Conservation (phyloP, 129 eudicot species). For the Daucus carota region DH1_v3.0 NC_030388.2:23179501-23180000, state of each 20-base stretch:
- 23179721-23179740: background rate
- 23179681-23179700: background rate
- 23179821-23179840: no score
- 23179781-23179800: no score
- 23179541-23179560: slow-evolving; percentile 12
- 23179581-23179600: slow-evolving; percentile 5
- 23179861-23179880: no score
- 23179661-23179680: slow-evolving; percentile 8
- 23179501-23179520: background rate
- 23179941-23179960: no score
- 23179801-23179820: no score
- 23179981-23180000: no score
- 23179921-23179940: no score
- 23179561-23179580: slow-evolving; percentile 14
- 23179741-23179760: background rate
- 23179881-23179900: no score
- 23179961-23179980: no score
- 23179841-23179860: no score
- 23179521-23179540: slow-evolving; percentile 9
- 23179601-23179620: slow-evolving; percentile 10
- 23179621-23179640: slow-evolving; percentile 13
- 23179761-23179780: no score
- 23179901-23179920: no score
- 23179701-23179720: background rate
- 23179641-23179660: slow-evolving; percentile 14